Evolutionary conservation across 129 eudicot genomes (phyloP), one percentile per base, ranked within the genome.

Genomic region (Silybum marianum): DNA sequence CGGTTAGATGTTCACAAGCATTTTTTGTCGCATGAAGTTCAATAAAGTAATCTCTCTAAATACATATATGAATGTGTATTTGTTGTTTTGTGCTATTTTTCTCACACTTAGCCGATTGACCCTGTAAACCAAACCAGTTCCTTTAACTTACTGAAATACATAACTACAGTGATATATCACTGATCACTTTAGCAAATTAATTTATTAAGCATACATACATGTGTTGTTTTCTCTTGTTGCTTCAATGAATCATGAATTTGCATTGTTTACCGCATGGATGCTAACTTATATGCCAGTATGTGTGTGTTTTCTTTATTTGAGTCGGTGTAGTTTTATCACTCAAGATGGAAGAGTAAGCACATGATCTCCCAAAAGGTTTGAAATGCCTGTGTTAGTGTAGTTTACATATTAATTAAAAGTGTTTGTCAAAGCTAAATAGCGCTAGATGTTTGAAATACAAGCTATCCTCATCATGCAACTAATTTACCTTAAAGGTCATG

Each of bases 311-410:
- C 36, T 7, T 72, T 62, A 26, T 80, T 14, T 60, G 71, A 21
- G 7, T 34, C 7, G 21, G 32, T 76, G 80, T 36, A 76, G 71
- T 65, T 62, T 76, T 70, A 46, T 48, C 7, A 11, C 72, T 54
- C 51, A 69, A 60, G 74, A n/a, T 36, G 71, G 28, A 81, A 39
- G 51, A 14, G 68, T 19, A 82, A 58, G 13, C 65, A 39, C 72
- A 23, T 76, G 54, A 25, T 70, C 54, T 6, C 71, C 23, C 23
- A 51, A 26, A 70, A 54, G 70, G n/a, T 77, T 75, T 76, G 66
- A 38, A 76, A 24, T 76, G 23, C 9, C 65, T 16, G 46, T 75
- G 81, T 69, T 58, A 70, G n/a, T 70, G 78, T 76, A 58, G 78
- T 39, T 70, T 67, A 24, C 14, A 44, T 48, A 13, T 34, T 28